Evolutionary conservation across 2,329 filamentous ascomycete species (phyloP), one percentile per base, ranked within the genome.

Genomic region (Pestalotiopsis sp.): DNA sequence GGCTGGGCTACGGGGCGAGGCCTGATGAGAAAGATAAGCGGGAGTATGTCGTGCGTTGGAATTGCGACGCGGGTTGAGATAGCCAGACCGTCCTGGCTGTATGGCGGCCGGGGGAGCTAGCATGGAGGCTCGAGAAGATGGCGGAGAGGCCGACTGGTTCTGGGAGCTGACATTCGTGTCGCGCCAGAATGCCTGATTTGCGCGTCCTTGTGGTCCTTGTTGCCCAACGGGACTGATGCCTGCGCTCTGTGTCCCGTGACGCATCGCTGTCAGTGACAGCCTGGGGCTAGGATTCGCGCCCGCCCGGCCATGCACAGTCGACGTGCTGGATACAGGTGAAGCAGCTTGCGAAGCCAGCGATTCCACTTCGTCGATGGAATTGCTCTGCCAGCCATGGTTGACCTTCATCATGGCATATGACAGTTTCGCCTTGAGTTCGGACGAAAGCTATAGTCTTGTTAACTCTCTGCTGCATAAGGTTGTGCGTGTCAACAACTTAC

Each of bases 381-480:
- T 90, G 64, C 91, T 87, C 80, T 97, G 92, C 92, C 94, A 96
- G 69, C 93, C 94, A 76, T 97, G 91, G 77, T 94, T 93, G 55
- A 98, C 92, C 80, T 97, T 98, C 77, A 97, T 88, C 88, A 97
- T 96, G 72, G 95, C 95, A 79, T 98, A 98, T 6, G 94, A 93
- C 36, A 98, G 86, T 74, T 94, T 92, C 64, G 94, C 91, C 77
- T 91, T 92, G 65, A 98, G 86, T 76, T 95, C 92, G 67, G 77
- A 76, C 25, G 77, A 79, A 58, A 78, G 71, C 77, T 79, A 66
- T 61, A 60, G 69, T 63, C 14, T 38, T 12, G 60, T 63, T 25
- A 39, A 65, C 20, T 39, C n/a, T 55, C 60, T 13, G 57, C 23
- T 23, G 31, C 17, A 36, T 62, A 27, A 39, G 38, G n/a, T 62